Conservation (phyloP, 108 stramenopile genomes). For the Craspedostauros australis region DNA sequence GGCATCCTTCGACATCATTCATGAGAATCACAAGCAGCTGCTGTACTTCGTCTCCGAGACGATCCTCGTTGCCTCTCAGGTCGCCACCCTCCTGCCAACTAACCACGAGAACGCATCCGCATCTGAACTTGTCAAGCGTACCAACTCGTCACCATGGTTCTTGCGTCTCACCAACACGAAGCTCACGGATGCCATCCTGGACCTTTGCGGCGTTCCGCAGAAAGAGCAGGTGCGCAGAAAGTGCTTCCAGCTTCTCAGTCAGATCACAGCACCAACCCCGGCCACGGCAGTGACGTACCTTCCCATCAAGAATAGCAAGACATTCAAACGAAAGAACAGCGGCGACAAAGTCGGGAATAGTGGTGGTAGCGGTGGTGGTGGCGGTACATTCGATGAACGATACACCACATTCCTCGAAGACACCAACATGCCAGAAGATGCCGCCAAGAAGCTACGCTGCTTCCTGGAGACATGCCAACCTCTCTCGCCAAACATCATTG, state of each 20-base stretch:
- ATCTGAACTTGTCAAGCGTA: neutral
- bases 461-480: constrained; percentile 51
- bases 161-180: constrained; percentile 58
- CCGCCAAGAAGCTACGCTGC: constrained; percentile 32
- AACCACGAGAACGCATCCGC: constrained; percentile 15
- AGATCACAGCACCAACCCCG: constrained; percentile 49
- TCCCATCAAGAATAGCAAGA: no score
- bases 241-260: constrained; percentile 48
- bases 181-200: constrained; percentile 63
- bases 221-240: constrained; percentile 37
- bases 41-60: constrained; percentile 72
- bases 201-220: constrained; percentile 57
- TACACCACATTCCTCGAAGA: constrained; percentile 31
- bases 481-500: constrained; percentile 42
- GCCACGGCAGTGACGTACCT: no score
- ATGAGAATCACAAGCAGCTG: constrained; percentile 44
- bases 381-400: constrained; percentile 2
- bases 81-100: constrained; percentile 29
- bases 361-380: constrained; percentile 9
- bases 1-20: constrained; percentile 78
- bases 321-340: constrained; percentile 17
- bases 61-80: constrained; percentile 50
- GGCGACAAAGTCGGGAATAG: constrained; percentile 26
- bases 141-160: constrained; percentile 59
- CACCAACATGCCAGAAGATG: constrained; percentile 34